Conservation (phyloP, 2,329 filamentous ascomycete species). For the Nemania serpens region DNA sequence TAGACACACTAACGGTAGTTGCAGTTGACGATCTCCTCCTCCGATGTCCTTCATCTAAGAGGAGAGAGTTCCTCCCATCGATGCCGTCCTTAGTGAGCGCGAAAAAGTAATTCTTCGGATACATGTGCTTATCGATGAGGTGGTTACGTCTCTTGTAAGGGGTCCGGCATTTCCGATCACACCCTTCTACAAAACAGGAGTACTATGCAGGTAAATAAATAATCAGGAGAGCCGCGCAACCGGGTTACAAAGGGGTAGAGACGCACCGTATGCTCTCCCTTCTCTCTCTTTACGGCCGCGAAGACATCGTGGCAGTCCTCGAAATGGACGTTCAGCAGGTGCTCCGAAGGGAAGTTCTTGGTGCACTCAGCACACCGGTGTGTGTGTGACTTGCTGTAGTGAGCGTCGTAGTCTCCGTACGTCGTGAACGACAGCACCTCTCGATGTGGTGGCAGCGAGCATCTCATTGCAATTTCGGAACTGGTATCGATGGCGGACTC, state of each 20-base stretch:
- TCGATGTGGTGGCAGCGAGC: slow-evolving; percentile 79
- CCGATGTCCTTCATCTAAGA: slow-evolving; percentile 62
- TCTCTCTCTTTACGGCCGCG: slow-evolving; percentile 69
- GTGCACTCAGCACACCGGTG: slow-evolving; percentile 85
- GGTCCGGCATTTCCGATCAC: slow-evolving; percentile 81
- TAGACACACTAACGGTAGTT: slow-evolving; percentile 34
- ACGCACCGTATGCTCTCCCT: slow-evolving; percentile 81
- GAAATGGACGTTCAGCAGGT: slow-evolving; percentile 82
- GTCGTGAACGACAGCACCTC: slow-evolving; percentile 71
- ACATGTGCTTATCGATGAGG: slow-evolving; percentile 92
- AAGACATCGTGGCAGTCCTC: slow-evolving; percentile 90
- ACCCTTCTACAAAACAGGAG: slow-evolving; percentile 87
- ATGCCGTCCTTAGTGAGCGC: slow-evolving; percentile 87
- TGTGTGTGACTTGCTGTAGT: slow-evolving; percentile 80
- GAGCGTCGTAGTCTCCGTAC: slow-evolving; percentile 82
- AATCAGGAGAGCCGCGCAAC: slow-evolving; percentile 16
- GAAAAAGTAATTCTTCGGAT: slow-evolving; percentile 88
- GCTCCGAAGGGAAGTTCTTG: slow-evolving; percentile 84
- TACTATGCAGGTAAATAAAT: slow-evolving; percentile 56
- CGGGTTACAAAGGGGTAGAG: neutral
- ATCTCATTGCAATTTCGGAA: slow-evolving; percentile 67
- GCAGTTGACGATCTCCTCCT: slow-evolving; percentile 54
- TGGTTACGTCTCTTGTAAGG: slow-evolving; percentile 85
- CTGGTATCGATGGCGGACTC: slow-evolving; percentile 41
- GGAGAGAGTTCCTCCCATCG: slow-evolving; percentile 79